Evolutionary conservation across 768 basidiomycete species (phyloP).

Genomic region (Tylopilus cervinicoccineus): DNA sequence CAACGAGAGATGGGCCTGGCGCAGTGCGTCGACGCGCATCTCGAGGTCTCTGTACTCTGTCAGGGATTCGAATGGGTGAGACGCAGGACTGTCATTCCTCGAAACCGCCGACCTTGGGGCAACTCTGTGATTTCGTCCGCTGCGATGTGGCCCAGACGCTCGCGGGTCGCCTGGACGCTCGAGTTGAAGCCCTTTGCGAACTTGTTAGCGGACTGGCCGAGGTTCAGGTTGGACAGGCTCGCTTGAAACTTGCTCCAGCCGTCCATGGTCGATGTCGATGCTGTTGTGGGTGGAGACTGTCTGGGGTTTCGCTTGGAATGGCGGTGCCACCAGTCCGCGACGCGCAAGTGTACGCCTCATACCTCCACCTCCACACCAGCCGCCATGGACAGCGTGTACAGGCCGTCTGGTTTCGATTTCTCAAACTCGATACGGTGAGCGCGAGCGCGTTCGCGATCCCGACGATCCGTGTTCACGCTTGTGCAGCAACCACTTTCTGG

Average conservation of each 20-base stretch:
- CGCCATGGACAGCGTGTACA: constrained; percentile 46
- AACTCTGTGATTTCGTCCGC: constrained; percentile 94
- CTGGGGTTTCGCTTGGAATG: constrained; percentile 1
- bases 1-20: constrained; percentile 66
- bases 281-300: constrained; percentile 9
- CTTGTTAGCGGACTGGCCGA: constrained; percentile 72
- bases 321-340: constrained; percentile 23
- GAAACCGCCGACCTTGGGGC: constrained; percentile 57
- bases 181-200: constrained; percentile 76
- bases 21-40: constrained; percentile 88
- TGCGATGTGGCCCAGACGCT: constrained; percentile 86
- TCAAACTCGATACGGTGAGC: constrained; percentile 67
- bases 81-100: background rate
- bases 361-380: background rate
- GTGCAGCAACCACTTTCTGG: constrained; percentile 67
- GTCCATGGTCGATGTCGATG: constrained; percentile 31
- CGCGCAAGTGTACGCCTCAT: constrained; percentile 22
- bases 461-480: background rate
- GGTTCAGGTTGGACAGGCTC: constrained; percentile 59
- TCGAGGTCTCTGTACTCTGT: constrained; percentile 98
- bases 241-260: constrained; percentile 68
- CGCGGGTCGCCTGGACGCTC: constrained; percentile 81
- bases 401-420: constrained; percentile 68
- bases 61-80: background rate
- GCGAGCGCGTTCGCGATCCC: constrained; percentile 9